Conservation (phyloP, 1,139 yeast species). For the Suhomyces taliae region DNA sequence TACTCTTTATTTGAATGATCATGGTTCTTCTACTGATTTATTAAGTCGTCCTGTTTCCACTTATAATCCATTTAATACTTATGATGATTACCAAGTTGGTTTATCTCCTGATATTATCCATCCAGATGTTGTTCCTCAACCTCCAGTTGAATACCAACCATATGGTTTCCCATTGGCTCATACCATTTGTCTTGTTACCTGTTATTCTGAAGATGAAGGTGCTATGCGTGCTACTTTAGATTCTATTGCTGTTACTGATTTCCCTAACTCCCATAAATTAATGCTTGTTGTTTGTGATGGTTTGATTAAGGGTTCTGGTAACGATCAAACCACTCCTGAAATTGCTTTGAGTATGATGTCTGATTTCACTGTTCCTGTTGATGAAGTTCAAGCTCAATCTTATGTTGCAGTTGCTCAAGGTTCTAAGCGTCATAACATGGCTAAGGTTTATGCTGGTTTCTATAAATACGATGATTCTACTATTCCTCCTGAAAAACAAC, state of each 20-base stretch:
- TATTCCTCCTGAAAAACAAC: slow-evolving; percentile 78
- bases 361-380: slow-evolving; percentile 70
- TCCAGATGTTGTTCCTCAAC: slow-evolving; percentile 77
- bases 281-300: slow-evolving; percentile 90
- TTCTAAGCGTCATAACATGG: slow-evolving; percentile 92
- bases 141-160: slow-evolving; percentile 86
- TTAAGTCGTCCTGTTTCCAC: slow-evolving; percentile 35
- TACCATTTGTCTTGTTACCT: slow-evolving; percentile 79
- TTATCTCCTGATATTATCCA: slow-evolving; percentile 72
- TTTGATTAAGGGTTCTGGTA: slow-evolving; percentile 89
- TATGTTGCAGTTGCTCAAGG: slow-evolving; percentile 96
- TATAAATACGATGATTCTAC: slow-evolving; percentile 77
- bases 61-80: slow-evolving; percentile 43
- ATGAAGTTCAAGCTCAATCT: slow-evolving; percentile 74
- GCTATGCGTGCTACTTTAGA: slow-evolving; percentile 87
- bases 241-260: slow-evolving; percentile 88
- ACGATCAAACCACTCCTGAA: slow-evolving; percentile 83
- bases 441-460: slow-evolving; percentile 91
- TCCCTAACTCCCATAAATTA: slow-evolving; percentile 90
- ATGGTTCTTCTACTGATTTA: slow-evolving; percentile 38
- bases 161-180: slow-evolving; percentile 87
- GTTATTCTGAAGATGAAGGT: slow-evolving; percentile 88
- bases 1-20: slow-evolving; percentile 33
- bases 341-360: slow-evolving; percentile 85
- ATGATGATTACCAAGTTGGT: slow-evolving; percentile 42